Conservation (phyloP, 257 asterid genomes). For the Oldenlandia corymbosa region DNA sequence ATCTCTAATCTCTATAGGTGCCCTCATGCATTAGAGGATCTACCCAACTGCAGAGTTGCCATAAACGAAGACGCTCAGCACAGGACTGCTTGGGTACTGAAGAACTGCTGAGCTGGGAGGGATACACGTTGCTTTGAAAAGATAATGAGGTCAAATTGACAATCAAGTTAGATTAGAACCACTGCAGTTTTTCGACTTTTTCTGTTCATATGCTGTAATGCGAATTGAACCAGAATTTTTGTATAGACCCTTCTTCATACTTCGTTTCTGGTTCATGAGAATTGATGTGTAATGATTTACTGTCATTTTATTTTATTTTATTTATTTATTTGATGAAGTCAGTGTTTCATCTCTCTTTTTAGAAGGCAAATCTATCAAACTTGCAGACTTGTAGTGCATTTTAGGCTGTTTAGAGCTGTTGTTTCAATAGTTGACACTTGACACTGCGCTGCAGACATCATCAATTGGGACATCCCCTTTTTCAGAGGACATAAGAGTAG, state of each 20-base stretch:
- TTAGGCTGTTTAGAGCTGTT: too few relatives aligned
- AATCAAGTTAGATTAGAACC: neutral
- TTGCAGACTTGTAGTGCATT: neutral
- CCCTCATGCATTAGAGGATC: neutral
- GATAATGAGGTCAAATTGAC: conserved; percentile 1
- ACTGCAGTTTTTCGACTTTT: neutral
- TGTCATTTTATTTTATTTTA: too few relatives aligned
- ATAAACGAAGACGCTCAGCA: neutral
- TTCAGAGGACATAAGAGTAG: neutral
- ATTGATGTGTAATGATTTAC: neutral
- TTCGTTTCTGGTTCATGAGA: neutral
- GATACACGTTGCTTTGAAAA: neutral
- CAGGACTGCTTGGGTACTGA: neutral
- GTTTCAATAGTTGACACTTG: too few relatives aligned
- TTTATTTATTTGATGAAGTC: neutral
- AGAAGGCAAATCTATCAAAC: neutral
- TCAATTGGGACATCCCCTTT: neutral
- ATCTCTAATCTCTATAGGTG: neutral
- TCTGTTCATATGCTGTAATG: neutral
- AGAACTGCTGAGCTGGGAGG: neutral
- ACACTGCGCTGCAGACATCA: neutral
- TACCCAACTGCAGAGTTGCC: neutral
- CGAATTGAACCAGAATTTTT: neutral
- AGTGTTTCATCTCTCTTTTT: neutral
- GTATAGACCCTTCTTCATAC: neutral